These are phyloP conservation scores for Saccharomycopsis guyanensis DNA, from an alignment of 805 yeast species.

Conservation along the genomic window DNA sequence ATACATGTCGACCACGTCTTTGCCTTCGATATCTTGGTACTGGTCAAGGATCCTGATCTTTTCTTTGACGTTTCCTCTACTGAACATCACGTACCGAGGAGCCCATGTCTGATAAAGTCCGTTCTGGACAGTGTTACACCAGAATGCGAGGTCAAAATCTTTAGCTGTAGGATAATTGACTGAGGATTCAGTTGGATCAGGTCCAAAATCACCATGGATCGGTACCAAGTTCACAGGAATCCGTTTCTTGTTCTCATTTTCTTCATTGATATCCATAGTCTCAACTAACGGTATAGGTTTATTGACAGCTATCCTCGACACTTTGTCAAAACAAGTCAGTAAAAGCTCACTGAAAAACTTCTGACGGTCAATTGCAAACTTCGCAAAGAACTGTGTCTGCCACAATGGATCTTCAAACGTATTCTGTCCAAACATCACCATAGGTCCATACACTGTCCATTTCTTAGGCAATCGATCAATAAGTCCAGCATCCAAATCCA, in stretches of 20 bases:
- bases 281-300: constrained; percentile 44
- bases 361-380: too few relatives aligned
- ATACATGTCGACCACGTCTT: constrained; percentile 59
- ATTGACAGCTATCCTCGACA: constrained; percentile 64
- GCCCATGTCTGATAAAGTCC: constrained; percentile 79
- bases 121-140: constrained; percentile 68
- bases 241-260: constrained; percentile 30
- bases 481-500: not conserved
- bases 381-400: too few relatives aligned
- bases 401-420: too few relatives aligned
- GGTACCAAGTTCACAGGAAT: constrained; percentile 56
- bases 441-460: constrained; percentile 60
- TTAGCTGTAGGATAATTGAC: constrained; percentile 32
- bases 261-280: constrained; percentile 7
- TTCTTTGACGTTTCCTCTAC: constrained; percentile 80
- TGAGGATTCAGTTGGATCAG: constrained; percentile 26
- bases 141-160: constrained; percentile 50
- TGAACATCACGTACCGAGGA: constrained; percentile 79
- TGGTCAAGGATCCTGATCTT: constrained; percentile 53
- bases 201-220: constrained; percentile 61
- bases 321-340: constrained; percentile 22
- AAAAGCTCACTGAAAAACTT: too few relatives aligned
- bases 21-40: constrained; percentile 31
- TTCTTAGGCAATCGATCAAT: constrained; percentile 36
- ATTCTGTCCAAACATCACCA: constrained; percentile 47